Conservation (phyloP, 306 rosid species). For the Corylus avellana region DNA sequence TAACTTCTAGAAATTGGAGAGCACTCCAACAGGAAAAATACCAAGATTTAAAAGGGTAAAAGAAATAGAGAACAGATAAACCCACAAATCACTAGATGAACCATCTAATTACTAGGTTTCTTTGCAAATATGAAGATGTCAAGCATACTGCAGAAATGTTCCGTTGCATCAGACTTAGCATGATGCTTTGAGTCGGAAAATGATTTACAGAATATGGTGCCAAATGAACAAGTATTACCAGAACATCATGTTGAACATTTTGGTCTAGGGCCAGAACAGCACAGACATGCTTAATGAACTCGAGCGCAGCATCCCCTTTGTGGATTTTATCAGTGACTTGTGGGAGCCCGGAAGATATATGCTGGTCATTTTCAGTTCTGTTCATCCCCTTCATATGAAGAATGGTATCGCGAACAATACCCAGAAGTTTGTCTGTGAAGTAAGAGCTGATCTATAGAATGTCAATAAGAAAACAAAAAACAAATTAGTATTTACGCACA, state of each 20-base stretch:
- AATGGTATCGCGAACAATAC: conserved; percentile 67
- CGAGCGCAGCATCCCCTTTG: conserved; percentile 87
- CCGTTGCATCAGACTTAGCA: neutral
- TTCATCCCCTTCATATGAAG: conserved; percentile 72
- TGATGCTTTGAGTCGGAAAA: neutral
- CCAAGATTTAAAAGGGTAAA: neutral
- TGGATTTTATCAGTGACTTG: conserved; percentile 46
- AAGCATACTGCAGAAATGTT: neutral
- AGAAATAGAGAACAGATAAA: neutral
- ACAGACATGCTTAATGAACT: conserved; percentile 80
- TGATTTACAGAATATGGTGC: conserved; percentile 4
- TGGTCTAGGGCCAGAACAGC: conserved; percentile 81
- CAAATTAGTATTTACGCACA: conserved; percentile 19
- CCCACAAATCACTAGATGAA: neutral
- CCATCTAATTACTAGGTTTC: neutral
- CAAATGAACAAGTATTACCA: conserved; percentile 53
- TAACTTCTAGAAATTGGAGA: neutral
- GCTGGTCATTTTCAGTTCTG: conserved; percentile 46
- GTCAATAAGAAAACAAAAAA: conserved; percentile 21
- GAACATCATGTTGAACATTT: conserved; percentile 78
- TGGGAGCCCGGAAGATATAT: conserved; percentile 43
- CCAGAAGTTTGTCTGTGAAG: conserved; percentile 76
- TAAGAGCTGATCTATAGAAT: conserved; percentile 76
- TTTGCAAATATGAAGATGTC: neutral
- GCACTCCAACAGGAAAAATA: neutral